Evolutionary conservation across 2,329 filamentous ascomycete species (phyloP), one percentile per base, ranked within the genome.

Genomic region (Penicillium crustosum): DNA sequence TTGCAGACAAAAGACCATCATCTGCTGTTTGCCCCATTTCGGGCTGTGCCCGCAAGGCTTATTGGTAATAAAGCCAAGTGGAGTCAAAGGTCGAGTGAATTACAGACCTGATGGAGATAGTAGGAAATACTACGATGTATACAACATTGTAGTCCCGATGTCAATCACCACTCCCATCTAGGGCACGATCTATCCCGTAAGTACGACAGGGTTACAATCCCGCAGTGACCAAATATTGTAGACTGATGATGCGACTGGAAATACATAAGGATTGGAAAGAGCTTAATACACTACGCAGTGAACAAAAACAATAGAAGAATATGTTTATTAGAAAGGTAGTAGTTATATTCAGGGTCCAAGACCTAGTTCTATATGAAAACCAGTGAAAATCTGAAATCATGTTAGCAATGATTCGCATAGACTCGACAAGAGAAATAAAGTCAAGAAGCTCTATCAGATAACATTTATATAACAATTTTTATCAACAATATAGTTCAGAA

Each of bases 401-500:
- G 29, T 65, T 62, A 65, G 63, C 61, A 45, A 57, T 52, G 60
- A 59, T 52, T 52, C 49, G 56, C 5, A 9, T 53, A 42, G 33
- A 54, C 43, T 45, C 41, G 27, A 43, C 38, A 53, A 53, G 56
- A 57, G 21, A 59, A 62, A 51, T n/a, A 51, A 60, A 60, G 49
- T 45, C 55, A 59, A 64, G 59, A 59, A 61, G 65, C 63, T 68
- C 65, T 61, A 53, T 82, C 81, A 82, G 77, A 77, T 73, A 79
- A 75, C 75, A 78, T 44, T 44, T 44, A 44, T 44, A 44, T 44
- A 44, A 74, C 74, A 62, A 77, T 75, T 74, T 58, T 66, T 72
- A 68, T 79, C 77, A 74, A 74, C 77, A 79, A 69, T 84, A 78
- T 79, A 80, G 82, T 79, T 91, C 87, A 89, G 90, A 89, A 57